These are phyloP conservation scores for Thuidium tamariscinum DNA, from an alignment of 225 moss, liverwort and hornwort species.

Conservation along the genomic window DNA sequence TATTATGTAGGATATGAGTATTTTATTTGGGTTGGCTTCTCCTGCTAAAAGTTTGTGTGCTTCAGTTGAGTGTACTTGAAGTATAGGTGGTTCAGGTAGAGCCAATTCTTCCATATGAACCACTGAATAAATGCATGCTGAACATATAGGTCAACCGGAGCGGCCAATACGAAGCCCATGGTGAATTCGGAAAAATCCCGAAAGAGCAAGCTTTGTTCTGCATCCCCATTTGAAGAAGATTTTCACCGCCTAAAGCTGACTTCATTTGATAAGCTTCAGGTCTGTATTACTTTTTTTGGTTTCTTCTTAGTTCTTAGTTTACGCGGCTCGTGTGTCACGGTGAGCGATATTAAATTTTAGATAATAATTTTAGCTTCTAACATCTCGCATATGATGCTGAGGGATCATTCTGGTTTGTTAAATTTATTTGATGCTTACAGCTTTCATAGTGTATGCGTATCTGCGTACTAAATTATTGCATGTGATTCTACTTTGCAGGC, in stretches of 20 bases:
- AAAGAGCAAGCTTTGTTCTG: constrained; percentile 20
- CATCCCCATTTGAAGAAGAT: constrained; percentile 54
- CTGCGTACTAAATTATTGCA: not conserved
- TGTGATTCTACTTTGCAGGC: constrained; percentile 16
- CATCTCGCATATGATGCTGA: not conserved
- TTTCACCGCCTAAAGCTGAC: constrained; percentile 72
- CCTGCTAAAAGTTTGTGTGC: not conserved
- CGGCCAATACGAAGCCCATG: not conserved
- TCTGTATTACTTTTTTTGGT: not conserved
- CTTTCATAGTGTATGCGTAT: not conserved
- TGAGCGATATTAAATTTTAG: not conserved
- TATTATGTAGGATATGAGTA: not conserved
- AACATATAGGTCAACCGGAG: constrained; percentile 5
- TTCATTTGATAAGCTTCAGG: constrained; percentile 88
- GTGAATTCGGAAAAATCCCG: not conserved
- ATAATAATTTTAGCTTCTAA: not conserved
- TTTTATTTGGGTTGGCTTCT: not conserved
- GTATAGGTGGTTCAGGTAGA: not conserved
- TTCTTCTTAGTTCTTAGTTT: not conserved
- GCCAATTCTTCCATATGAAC: not conserved
- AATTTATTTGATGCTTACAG: not conserved
- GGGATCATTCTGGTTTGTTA: not conserved
- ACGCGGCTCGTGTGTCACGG: not conserved
- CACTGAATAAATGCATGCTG: not conserved
- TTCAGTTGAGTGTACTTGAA: not conserved